phyloP scores from a whole-genome alignment of 2,329 filamentous ascomycete species.

The Aureobasidium mangrovei region DNA sequence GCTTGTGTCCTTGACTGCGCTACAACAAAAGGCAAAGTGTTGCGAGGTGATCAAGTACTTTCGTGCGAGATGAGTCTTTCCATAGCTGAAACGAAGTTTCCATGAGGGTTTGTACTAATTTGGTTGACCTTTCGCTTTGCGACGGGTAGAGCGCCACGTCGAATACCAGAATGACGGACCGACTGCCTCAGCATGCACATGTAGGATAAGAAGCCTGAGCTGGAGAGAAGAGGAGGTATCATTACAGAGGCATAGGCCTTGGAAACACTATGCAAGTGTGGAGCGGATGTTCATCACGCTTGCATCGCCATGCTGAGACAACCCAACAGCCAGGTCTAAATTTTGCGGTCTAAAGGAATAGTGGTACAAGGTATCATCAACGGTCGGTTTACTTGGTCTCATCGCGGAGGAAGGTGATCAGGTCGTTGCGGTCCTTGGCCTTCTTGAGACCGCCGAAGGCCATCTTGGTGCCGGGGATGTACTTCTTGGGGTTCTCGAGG shows the following conservation, averaged over 20 bases:
- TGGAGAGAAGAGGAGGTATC: slow-evolving; percentile 9
- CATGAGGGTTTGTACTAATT: too few relatives aligned
- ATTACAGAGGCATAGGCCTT: slow-evolving; percentile 12
- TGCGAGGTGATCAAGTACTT: too few relatives aligned
- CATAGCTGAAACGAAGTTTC: too few relatives aligned
- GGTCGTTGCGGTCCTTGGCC: slow-evolving; percentile 97
- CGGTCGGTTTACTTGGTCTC: slow-evolving; percentile 47
- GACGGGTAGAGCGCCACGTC: too few relatives aligned
- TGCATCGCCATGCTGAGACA: slow-evolving; percentile 15
- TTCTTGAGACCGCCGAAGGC: slow-evolving; percentile 99
- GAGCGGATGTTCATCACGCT: background rate
- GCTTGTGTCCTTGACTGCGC: too few relatives aligned
- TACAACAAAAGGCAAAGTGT: too few relatives aligned
- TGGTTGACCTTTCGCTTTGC: too few relatives aligned
- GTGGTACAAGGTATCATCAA: slow-evolving; percentile 7
- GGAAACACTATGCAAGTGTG: slow-evolving; percentile 4
- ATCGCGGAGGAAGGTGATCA: slow-evolving; percentile 78
- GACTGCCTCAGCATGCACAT: too few relatives aligned
- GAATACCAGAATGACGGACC: too few relatives aligned
- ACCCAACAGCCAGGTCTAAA: slow-evolving; percentile 8
- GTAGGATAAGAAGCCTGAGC: background rate
- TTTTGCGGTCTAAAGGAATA: slow-evolving; percentile 11
- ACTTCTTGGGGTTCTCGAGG: slow-evolving; percentile 99
- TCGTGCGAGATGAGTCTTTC: too few relatives aligned
- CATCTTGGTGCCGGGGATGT: slow-evolving; percentile 99